Evolutionary conservation across 495 filamentous ascomycete species (phyloP).

Genomic region (Hypoxylon lienhwacheense): DNA sequence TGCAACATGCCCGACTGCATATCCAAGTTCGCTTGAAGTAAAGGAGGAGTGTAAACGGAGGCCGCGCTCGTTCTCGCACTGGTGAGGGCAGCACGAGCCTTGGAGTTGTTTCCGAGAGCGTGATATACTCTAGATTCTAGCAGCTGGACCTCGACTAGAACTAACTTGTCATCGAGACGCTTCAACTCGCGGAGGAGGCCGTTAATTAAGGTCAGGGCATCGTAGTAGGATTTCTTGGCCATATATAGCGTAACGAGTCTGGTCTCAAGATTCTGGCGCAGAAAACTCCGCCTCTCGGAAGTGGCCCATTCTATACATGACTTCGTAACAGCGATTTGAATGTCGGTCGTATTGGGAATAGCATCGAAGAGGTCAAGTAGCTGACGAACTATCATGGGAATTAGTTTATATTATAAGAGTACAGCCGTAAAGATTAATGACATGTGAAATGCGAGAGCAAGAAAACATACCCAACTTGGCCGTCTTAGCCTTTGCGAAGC

Average conservation of each 20-base stretch:
- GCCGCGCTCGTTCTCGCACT: constrained; percentile 92
- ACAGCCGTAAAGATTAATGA: neutral
- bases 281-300: constrained; percentile 87
- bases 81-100: constrained; percentile 92
- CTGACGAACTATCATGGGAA: constrained; percentile 76
- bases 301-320: constrained; percentile 99
- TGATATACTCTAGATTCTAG: constrained; percentile 97
- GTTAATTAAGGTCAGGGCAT: constrained; percentile 95
- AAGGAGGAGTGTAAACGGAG: constrained; percentile 93
- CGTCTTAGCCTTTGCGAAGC: constrained; percentile 98
- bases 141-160: constrained; percentile 97
- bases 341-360: constrained; percentile 90
- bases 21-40: constrained; percentile 92
- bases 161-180: constrained; percentile 96
- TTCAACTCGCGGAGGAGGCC: constrained; percentile 92
- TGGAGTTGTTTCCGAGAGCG: constrained; percentile 92
- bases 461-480: constrained; percentile 84
- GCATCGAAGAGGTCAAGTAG: constrained; percentile 92
- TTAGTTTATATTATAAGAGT: neutral
- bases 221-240: constrained; percentile 94
- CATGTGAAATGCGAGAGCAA: no score
- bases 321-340: constrained; percentile 89
- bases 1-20: constrained; percentile 99
- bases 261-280: constrained; percentile 97
- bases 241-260: constrained; percentile 92